phyloP scores from a whole-genome alignment of 441 rosid species.

The Rhodomyrtus psidioides region DNA sequence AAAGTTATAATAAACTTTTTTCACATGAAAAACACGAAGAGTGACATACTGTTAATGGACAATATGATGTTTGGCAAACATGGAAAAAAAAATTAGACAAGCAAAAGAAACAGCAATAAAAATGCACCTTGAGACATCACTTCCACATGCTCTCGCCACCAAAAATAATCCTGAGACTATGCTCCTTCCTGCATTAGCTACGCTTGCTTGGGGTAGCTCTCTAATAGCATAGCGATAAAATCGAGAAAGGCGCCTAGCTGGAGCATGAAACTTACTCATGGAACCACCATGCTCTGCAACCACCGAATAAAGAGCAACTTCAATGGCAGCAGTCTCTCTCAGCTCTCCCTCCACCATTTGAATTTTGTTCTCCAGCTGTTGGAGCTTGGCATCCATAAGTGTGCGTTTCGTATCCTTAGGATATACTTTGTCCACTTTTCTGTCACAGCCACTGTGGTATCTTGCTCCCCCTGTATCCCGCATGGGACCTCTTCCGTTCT shows the following conservation, averaged over 20 bases:
- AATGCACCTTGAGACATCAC: constrained; percentile 86
- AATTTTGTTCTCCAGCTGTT: constrained; percentile 61
- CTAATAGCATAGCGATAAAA: constrained; percentile 68
- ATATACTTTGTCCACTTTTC: constrained; percentile 43
- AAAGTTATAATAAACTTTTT: neutral
- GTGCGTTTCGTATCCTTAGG: constrained; percentile 31
- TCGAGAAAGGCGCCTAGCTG: constrained; percentile 94
- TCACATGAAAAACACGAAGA: neutral
- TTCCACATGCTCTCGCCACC: constrained; percentile 94
- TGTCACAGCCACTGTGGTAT: constrained; percentile 25
- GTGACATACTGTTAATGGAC: neutral
- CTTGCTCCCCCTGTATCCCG: constrained; percentile 13
- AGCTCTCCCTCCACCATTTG: constrained; percentile 86
- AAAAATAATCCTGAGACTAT: constrained; percentile 70
- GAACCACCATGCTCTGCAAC: constrained; percentile 96
- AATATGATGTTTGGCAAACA: neutral
- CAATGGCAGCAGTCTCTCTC: constrained; percentile 88
- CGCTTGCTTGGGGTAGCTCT: constrained; percentile 41
- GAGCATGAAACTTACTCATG: constrained; percentile 84
- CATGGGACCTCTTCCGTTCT: constrained; percentile 18
- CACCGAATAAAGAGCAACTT: constrained; percentile 81
- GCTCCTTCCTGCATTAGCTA: constrained; percentile 76
- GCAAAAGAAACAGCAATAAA: neutral
- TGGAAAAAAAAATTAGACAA: neutral
- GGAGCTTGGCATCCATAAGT: constrained; percentile 51